phyloP scores from a whole-genome alignment of 805 yeast genomes.

The Teunomyces pallodes region DNA sequence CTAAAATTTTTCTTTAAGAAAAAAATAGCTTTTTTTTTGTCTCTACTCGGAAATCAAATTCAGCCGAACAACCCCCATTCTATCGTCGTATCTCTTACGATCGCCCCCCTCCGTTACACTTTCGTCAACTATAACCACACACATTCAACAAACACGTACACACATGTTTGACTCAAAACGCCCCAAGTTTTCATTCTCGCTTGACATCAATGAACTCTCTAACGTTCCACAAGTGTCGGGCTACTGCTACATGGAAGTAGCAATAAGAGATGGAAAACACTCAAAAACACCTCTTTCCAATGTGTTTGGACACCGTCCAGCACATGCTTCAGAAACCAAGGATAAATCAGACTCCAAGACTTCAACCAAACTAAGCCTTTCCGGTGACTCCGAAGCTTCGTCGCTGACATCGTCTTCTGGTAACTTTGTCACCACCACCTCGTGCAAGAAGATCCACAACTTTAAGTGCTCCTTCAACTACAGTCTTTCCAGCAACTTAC shows the following conservation, averaged over 20 bases:
- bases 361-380: slow-evolving; percentile 10
- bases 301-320: slow-evolving; percentile 1
- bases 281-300: neutral
- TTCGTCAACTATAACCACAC: neutral
- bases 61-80: too few species aligned
- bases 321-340: slow-evolving; percentile 13
- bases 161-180: slow-evolving; percentile 24
- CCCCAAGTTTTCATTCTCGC: slow-evolving; percentile 61
- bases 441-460: slow-evolving; percentile 32
- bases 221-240: slow-evolving; percentile 84
- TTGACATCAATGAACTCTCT: slow-evolving; percentile 66
- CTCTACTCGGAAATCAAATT: too few species aligned
- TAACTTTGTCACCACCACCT: slow-evolving; percentile 28
- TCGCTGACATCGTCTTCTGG: slow-evolving; percentile 13
- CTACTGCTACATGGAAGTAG: slow-evolving; percentile 61
- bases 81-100: too few species aligned
- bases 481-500: slow-evolving; percentile 33
- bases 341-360: slow-evolving; percentile 3
- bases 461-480: slow-evolving; percentile 40
- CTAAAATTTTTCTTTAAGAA: neutral
- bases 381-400: slow-evolving; percentile 6
- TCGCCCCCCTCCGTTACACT: too few species aligned
- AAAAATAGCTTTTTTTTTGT: too few species aligned
- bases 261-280: slow-evolving; percentile 46
- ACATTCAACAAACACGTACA: neutral